Evolutionary conservation across 257 asterid species (phyloP), one percentile per base, ranked within the genome.

Genomic region (Lithospermum erythrorhizon): DNA sequence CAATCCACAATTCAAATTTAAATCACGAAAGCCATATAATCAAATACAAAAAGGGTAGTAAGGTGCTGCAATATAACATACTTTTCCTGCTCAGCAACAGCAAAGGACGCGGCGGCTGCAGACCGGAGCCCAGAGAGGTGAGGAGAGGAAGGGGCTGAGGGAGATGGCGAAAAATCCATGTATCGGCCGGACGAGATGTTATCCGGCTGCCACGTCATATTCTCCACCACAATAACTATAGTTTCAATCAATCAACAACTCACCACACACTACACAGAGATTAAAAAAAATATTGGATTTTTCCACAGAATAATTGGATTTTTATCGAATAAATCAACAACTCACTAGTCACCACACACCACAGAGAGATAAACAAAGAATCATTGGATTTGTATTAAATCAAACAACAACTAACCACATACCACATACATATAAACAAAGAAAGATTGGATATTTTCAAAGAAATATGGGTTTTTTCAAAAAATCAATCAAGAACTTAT

Each of bases 91-190:
- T 67, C 73, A 29, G 56, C 68, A 37, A 71, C 35, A 47, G 72
- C 58, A 13, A 65, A 61, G 8, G 72, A 62, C 41, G 74, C 65
- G 57, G 56, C 65, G 15, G 65, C 57, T 6, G 68, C 53, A 47
- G 72, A 66, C 27, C 68, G 65, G 17, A 62, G 64, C 5, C 53
- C 58, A 1, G 47, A 53, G 68, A 71, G 60, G 55, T 67, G 69
- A 63, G 76, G 76, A 21, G 76, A 66, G 20, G 29, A 71, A 55
- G 75, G 71, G 24, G 68, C 75, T 48, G 72, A 66, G 1, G 72
- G 76, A 14, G 76, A 72, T 22, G 68, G 76, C 11, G 76, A 71
- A 57, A 62, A 72, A 8, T 61, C 69, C 76, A 62, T 72, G 53
- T 61, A 72, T 45, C 72, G 57, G 54, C 76, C 69, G 35, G 61